Conservation (phyloP, 306 rosid species). For the Luffa acutangula region DNA sequence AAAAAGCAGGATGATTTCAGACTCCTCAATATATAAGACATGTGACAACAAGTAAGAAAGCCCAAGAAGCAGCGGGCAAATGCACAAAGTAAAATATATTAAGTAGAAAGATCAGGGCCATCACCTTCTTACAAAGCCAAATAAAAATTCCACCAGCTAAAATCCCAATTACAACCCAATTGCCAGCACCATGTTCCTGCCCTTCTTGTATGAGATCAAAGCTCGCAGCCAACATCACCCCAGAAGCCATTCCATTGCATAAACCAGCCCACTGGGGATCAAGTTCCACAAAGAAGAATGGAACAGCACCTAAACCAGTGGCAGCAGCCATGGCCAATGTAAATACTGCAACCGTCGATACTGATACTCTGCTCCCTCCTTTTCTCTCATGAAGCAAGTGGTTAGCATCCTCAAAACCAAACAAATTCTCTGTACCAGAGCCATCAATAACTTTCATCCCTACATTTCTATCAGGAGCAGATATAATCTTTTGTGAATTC, state of each 20-base stretch:
- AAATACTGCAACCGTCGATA: conserved; percentile 86
- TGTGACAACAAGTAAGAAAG: not conserved
- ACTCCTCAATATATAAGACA: not conserved
- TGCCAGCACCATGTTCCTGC: conserved; percentile 76
- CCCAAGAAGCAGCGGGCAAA: not conserved
- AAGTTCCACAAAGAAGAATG: conserved; percentile 97
- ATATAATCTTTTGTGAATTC: conserved; percentile 31
- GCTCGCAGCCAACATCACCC: conserved; percentile 99
- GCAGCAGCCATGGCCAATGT: conserved; percentile 99
- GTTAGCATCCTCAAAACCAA: conserved; percentile 30
- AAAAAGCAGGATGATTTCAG: not conserved
- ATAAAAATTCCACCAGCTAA: conserved; percentile 86
- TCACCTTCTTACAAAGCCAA: conserved; percentile 88
- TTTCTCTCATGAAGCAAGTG: conserved; percentile 40
- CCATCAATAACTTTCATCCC: conserved; percentile 74
- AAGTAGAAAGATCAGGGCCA: conserved; percentile 8
- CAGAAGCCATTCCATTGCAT: conserved; percentile 99
- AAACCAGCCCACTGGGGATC: conserved; percentile 97
- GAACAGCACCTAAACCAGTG: conserved; percentile 94
- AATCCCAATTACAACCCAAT: conserved; percentile 86
- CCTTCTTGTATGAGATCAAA: conserved; percentile 93
- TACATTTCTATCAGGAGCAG: conserved; percentile 65
- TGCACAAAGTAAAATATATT: not conserved
- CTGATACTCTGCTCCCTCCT: conserved; percentile 59
- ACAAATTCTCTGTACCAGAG: conserved; percentile 47